These are phyloP conservation scores for Suhomyces sp. DNA, from an alignment of 805 yeast species.

Conservation along the genomic window DNA sequence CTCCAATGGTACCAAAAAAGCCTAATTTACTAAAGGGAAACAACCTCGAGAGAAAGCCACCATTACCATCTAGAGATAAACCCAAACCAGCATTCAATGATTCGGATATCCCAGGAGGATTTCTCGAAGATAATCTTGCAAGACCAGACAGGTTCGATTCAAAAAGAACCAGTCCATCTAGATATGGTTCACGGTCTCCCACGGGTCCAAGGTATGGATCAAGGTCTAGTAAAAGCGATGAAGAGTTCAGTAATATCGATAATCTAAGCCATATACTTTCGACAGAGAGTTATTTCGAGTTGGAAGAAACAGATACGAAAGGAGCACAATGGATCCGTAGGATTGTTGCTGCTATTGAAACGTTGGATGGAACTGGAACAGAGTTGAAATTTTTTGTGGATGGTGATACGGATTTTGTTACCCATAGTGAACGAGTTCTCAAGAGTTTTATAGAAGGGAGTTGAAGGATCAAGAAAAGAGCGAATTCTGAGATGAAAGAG, in stretches of 20 bases:
- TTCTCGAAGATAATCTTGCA: neutral
- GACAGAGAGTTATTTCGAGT: constrained; percentile 26
- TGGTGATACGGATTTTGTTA: constrained; percentile 30
- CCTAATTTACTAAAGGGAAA: constrained; percentile 42
- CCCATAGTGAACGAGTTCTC: neutral
- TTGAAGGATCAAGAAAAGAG: no score
- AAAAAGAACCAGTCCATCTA: no score
- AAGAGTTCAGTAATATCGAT: constrained; percentile 22
- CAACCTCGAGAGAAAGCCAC: constrained; percentile 27
- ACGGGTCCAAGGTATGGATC: no score
- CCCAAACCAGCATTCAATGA: neutral
- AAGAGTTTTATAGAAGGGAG: no score
- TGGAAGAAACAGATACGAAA: constrained; percentile 35
- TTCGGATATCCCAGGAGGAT: constrained; percentile 1
- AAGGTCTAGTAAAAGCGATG: constrained; percentile 2
- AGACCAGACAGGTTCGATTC: no score
- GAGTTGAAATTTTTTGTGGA: constrained; percentile 33
- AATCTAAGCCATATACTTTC: constrained; percentile 24
- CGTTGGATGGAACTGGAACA: constrained; percentile 28
- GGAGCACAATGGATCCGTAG: constrained; percentile 42
- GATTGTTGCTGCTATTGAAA: constrained; percentile 28
- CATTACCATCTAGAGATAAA: constrained; percentile 29
- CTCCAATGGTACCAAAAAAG: constrained; percentile 47
- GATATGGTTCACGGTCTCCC: no score
- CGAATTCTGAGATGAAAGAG: no score